phyloP scores from a whole-genome alignment of 2,329 filamentous ascomycete species.

The Sclerotinia minor region DNA sequence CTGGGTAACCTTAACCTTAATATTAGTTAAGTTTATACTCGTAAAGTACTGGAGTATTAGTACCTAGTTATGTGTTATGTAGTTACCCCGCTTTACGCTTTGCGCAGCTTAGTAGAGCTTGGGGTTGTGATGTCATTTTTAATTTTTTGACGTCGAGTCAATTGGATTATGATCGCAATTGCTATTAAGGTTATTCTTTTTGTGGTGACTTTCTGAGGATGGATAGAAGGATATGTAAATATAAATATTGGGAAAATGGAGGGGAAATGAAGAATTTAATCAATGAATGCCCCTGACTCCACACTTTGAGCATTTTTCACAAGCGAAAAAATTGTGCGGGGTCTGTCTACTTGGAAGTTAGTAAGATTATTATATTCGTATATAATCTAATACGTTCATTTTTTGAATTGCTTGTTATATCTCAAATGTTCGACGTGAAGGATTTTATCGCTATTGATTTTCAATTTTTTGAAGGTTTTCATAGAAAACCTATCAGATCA shows the following conservation, averaged over 20 bases:
- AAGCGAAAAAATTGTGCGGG: not conserved
- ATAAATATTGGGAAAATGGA: too few relatives aligned
- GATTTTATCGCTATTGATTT: too few relatives aligned
- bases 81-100: constrained; percentile 10
- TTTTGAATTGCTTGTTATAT: not conserved
- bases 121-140: not conserved
- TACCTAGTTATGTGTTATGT: too few relatives aligned
- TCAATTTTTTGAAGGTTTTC: too few relatives aligned
- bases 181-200: too few relatives aligned
- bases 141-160: too few relatives aligned
- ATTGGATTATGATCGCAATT: too few relatives aligned
- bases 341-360: too few relatives aligned
- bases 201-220: too few relatives aligned
- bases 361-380: not conserved
- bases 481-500: too few relatives aligned
- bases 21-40: not conserved
- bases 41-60: not conserved
- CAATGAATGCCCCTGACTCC: not conserved
- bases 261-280: not conserved
- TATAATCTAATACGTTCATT: not conserved
- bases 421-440: not conserved
- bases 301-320: not conserved
- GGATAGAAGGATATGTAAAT: too few relatives aligned
- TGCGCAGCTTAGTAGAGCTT: not conserved
- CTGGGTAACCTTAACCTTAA: too few relatives aligned